Evolutionary conservation across 2,329 filamentous ascomycete genomes (phyloP).

Genomic region (Ascochyta pisi): DNA sequence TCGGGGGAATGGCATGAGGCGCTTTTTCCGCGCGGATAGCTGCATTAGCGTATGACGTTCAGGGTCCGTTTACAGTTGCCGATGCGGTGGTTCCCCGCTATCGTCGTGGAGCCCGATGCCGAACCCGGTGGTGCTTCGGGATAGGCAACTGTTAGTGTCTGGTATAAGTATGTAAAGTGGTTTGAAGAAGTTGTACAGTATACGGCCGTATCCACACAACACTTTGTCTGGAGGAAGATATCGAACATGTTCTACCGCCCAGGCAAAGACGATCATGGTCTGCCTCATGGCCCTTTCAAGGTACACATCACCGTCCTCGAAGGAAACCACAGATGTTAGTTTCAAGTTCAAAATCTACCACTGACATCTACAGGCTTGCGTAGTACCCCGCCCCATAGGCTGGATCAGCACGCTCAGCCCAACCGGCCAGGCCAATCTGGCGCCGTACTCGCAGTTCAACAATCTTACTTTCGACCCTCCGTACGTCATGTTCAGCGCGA

Average conservation of each 20-base stretch:
- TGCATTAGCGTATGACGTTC: constrained; percentile 15
- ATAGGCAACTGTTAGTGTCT: background rate
- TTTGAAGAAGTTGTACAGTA: too few relatives aligned
- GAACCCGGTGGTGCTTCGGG: background rate
- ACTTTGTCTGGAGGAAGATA: too few relatives aligned
- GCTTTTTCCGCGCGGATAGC: background rate
- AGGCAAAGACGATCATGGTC: constrained; percentile 59
- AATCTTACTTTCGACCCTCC: constrained; percentile 69
- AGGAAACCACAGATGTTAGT: background rate
- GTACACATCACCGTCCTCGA: constrained; percentile 28
- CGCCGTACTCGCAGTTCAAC: constrained; percentile 68
- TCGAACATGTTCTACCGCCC: constrained; percentile 60
- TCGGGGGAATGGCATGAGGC: background rate
- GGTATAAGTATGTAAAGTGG: background rate
- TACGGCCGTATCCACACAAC: too few relatives aligned
- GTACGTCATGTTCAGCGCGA: constrained; percentile 67
- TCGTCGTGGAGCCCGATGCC: background rate
- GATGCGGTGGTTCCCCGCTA: constrained; percentile 19
- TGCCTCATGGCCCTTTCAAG: constrained; percentile 65
- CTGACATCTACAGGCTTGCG: constrained; percentile 55
- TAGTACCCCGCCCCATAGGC: constrained; percentile 67
- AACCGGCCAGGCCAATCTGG: constrained; percentile 60
- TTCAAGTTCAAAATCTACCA: background rate
- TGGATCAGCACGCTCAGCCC: constrained; percentile 66
- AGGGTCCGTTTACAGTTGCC: constrained; percentile 17